phyloP scores from a whole-genome alignment of 352 stramenopile genomes.

The Thalassiosira mediterranea region DNA sequence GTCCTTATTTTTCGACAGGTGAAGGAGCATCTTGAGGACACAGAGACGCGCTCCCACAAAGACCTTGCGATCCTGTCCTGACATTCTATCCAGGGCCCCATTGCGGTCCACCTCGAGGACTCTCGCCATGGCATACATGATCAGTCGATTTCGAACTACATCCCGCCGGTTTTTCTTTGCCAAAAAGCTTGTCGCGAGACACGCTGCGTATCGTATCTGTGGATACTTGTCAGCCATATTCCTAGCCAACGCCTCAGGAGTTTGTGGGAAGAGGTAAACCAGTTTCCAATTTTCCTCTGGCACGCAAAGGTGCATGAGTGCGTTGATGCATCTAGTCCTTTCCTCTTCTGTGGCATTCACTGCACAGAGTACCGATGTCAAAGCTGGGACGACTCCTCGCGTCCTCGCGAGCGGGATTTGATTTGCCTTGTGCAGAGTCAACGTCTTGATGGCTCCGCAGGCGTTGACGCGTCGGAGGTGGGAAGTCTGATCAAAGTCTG shows the following conservation, averaged over 20 bases:
- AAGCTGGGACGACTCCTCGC: conserved; percentile 27
- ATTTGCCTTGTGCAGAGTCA: conserved; percentile 44
- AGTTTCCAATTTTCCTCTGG: conserved; percentile 51
- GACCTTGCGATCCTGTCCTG: conserved; percentile 29
- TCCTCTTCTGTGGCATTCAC: conserved; percentile 48
- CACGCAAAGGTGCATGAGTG: conserved; percentile 51
- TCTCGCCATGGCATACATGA: conserved; percentile 47
- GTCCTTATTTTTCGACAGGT: conserved; percentile 48
- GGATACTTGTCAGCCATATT: conserved; percentile 55
- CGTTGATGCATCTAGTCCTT: conserved; percentile 47
- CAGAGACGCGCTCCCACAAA: conserved; percentile 34
- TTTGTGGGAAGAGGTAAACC: conserved; percentile 42
- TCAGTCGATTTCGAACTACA: conserved; percentile 30
- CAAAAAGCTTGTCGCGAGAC: conserved; percentile 38
- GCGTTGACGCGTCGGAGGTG: conserved; percentile 50
- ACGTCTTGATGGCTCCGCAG: conserved; percentile 48
- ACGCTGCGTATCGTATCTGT: conserved; percentile 45
- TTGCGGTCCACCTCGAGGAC: conserved; percentile 51
- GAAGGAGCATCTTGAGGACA: conserved; percentile 49
- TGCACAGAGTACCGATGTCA: conserved; percentile 39
- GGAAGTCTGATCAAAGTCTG: conserved; percentile 28
- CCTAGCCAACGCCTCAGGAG: conserved; percentile 33
- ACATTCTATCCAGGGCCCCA: conserved; percentile 29
- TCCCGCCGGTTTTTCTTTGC: conserved; percentile 50
- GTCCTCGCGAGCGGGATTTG: conserved; percentile 37